Evolutionary conservation across 768 basidiomycete genomes (phyloP).

Genomic region (Collybia sordida): DNA sequence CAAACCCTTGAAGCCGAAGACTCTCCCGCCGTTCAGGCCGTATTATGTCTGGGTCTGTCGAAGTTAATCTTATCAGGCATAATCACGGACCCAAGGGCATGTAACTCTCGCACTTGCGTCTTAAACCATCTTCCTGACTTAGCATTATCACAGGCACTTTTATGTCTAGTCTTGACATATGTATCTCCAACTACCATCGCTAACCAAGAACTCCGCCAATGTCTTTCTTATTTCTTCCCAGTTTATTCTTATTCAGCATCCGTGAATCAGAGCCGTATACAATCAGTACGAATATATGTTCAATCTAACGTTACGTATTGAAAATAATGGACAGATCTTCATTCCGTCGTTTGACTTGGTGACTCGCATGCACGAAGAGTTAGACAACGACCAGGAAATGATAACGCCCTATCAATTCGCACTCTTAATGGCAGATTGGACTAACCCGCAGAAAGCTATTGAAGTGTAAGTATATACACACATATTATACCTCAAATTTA

Average conservation of each 20-base stretch:
- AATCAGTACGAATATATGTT: constrained; percentile 31
- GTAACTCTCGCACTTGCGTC: constrained; percentile 7
- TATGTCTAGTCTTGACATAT: constrained; percentile 56
- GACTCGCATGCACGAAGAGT: constrained; percentile 52
- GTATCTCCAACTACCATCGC: constrained; percentile 82
- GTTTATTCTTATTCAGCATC: constrained; percentile 88
- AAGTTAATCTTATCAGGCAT: constrained; percentile 90
- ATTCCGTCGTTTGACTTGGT: constrained; percentile 66
- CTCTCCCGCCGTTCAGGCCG: constrained; percentile 71
- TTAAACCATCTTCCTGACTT: background rate
- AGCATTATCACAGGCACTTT: constrained; percentile 29
- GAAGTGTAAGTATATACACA: constrained; percentile 30
- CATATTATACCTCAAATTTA: background rate
- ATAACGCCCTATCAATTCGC: constrained; percentile 71
- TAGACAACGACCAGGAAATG: constrained; percentile 76
- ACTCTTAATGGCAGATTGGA: constrained; percentile 86
- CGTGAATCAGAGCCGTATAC: constrained; percentile 70
- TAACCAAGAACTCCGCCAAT: constrained; percentile 88
- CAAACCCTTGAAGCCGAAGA: constrained; percentile 63
- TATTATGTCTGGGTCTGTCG: constrained; percentile 79
- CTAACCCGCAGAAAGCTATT: constrained; percentile 74
- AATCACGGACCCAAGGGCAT: constrained; percentile 75
- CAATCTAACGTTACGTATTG: background rate
- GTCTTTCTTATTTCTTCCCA: constrained; percentile 94
- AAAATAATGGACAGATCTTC: constrained; percentile 55